These are phyloP conservation scores for Mortierella sp. DNA, from an alignment of 371 early-diverging fungal species.

Conservation along the genomic window DNA sequence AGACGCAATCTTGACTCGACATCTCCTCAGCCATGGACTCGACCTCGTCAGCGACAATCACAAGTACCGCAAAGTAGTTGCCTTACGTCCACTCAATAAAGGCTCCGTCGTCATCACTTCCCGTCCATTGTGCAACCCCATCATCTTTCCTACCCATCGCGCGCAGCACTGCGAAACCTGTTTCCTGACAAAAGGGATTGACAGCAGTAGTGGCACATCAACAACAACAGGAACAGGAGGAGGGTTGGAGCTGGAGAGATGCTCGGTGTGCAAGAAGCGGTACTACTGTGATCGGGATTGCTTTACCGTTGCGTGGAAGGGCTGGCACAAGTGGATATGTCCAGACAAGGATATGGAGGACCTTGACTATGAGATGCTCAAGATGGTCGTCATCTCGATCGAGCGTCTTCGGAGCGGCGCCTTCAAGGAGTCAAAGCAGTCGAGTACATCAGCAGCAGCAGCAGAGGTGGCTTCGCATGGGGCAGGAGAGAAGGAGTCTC, in stretches of 20 bases:
- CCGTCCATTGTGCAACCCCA: conserved; percentile 53
- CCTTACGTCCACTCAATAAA: conserved; percentile 24
- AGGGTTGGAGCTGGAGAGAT: conserved; percentile 35
- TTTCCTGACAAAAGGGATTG: conserved; percentile 19
- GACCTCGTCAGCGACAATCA: conserved; percentile 37
- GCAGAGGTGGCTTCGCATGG: background rate
- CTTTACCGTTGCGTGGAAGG: conserved; percentile 51
- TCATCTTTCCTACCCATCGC: conserved; percentile 56
- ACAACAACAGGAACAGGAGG: background rate
- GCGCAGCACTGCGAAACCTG: conserved; percentile 54
- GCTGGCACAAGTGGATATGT: conserved; percentile 56
- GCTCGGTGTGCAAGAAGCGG: conserved; percentile 55
- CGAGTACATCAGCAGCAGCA: background rate
- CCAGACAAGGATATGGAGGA: conserved; percentile 43
- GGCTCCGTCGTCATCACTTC: conserved; percentile 44
- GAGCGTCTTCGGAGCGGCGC: conserved; percentile 49
- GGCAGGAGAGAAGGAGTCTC: conserved; percentile 12
- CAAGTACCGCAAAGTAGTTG: conserved; percentile 53
- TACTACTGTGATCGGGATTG: conserved; percentile 48
- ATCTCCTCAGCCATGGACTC: conserved; percentile 43
- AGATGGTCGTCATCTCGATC: conserved; percentile 53
- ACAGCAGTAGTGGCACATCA: background rate
- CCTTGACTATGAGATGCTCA: conserved; percentile 57
- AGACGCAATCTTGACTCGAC: conserved; percentile 24
- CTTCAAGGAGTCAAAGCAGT: conserved; percentile 25